phyloP scores from a whole-genome alignment of 2,329 filamentous ascomycete genomes.

The Diplocarpon rosae region DNA sequence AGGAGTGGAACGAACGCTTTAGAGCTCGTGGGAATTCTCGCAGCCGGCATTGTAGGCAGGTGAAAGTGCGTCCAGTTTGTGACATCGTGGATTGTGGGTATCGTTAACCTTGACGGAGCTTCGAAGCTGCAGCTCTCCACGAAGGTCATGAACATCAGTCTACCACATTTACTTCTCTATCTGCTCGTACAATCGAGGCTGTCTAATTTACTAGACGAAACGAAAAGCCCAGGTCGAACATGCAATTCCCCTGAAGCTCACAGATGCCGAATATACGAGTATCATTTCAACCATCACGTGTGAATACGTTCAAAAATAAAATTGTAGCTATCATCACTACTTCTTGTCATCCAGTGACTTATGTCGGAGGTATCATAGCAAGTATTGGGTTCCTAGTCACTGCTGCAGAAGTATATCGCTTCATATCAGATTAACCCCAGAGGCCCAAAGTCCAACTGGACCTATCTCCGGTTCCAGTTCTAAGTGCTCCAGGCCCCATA shows the following conservation, averaged over 20 bases:
- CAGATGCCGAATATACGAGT: too few species aligned
- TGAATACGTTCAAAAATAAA: too few species aligned
- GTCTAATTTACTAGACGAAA: too few species aligned
- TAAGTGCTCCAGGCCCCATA: constrained; percentile 44
- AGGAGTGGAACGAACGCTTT: constrained; percentile 16
- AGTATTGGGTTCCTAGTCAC: too few species aligned
- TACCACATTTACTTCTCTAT: background rate
- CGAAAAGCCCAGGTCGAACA: too few species aligned
- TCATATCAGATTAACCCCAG: constrained; percentile 34
- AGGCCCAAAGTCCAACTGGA: constrained; percentile 50
- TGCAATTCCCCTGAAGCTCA: too few species aligned
- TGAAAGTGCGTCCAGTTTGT: constrained; percentile 16
- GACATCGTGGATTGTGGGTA: constrained; percentile 13
- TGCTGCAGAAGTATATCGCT: too few species aligned
- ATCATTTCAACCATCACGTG: too few species aligned
- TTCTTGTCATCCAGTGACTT: too few species aligned
- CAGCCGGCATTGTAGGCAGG: constrained; percentile 20
- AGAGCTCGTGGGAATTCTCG: constrained; percentile 5
- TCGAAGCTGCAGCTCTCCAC: background rate
- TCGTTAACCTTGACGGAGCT: constrained; percentile 6
- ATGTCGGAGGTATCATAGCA: background rate
- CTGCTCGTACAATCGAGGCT: too few species aligned
- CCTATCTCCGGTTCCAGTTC: constrained; percentile 30
- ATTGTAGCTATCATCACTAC: too few species aligned
- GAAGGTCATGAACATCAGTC: background rate